Evolutionary conservation across 1,284 basidiomycete species (phyloP).

Genomic region (Takashimella koratensis): DNA sequence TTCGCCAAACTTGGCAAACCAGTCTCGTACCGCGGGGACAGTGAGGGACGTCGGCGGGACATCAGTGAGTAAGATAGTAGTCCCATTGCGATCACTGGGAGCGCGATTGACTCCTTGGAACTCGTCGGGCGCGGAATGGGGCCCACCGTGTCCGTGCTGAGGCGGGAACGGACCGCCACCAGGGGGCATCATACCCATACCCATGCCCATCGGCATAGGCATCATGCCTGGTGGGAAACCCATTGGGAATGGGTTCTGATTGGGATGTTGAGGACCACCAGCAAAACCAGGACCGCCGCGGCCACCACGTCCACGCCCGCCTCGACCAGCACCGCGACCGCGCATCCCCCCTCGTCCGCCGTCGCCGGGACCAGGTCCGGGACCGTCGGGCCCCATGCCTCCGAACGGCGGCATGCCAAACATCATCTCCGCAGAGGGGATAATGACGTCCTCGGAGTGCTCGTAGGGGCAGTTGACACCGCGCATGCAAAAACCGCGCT

Average conservation of each 20-base stretch:
- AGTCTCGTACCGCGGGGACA: conserved; percentile 73
- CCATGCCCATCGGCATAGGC: conserved; percentile 3
- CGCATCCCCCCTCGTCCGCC: conserved; percentile 53
- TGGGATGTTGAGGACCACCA: not conserved
- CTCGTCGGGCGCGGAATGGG: conserved; percentile 11
- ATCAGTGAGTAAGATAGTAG: conserved; percentile 89
- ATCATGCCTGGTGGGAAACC: not conserved
- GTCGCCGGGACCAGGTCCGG: conserved; percentile 38
- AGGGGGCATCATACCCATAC: conserved; percentile 7
- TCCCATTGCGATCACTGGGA: conserved; percentile 59
- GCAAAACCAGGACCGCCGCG: conserved; percentile 8
- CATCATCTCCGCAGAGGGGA: conserved; percentile 54
- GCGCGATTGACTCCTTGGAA: conserved; percentile 35
- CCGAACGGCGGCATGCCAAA: conserved; percentile 36
- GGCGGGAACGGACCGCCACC: conserved; percentile 14
- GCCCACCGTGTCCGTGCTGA: not conserved
- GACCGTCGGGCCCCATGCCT: conserved; percentile 20
- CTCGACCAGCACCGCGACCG: conserved; percentile 36
- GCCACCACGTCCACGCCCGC: conserved; percentile 48
- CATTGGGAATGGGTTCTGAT: not conserved
- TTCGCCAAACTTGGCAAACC: conserved; percentile 89
- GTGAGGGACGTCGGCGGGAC: conserved; percentile 79
- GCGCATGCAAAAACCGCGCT: conserved; percentile 83
- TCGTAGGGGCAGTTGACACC: conserved; percentile 88
- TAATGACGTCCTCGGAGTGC: conserved; percentile 63